A percentile compares a stretch with the other conserved stretches of the same genome.
Evolutionary conservation across 2,329 filamentous ascomycete genomes (phyloP).

Genomic region (Chrysosporium keratinophilum): DNA sequence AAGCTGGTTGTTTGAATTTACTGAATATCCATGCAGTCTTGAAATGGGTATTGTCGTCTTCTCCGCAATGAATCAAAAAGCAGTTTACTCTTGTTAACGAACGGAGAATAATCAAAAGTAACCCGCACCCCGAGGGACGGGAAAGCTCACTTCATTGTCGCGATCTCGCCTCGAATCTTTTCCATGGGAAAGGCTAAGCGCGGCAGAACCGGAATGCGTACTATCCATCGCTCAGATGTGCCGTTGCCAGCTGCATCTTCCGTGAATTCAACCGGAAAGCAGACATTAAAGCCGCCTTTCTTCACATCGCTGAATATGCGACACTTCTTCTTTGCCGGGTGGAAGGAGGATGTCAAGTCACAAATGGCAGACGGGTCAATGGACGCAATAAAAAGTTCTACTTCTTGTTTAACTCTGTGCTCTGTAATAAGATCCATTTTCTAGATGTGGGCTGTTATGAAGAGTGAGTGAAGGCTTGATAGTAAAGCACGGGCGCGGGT

Average conservation of each 20-base stretch:
- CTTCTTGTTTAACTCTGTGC: not conserved
- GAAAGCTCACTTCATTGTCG: constrained; percentile 8
- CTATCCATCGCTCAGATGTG: constrained; percentile 11
- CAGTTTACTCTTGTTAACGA: not conserved
- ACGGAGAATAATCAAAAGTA: not conserved
- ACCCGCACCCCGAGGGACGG: not conserved
- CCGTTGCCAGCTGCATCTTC: not conserved
- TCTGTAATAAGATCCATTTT: too few species aligned
- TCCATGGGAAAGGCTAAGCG: constrained; percentile 11
- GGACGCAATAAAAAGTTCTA: constrained; percentile 11
- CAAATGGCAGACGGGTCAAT: constrained; percentile 9
- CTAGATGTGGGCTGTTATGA: too few species aligned
- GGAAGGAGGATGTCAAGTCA: constrained; percentile 7
- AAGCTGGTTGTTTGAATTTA: constrained; percentile 11
- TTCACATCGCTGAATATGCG: constrained; percentile 8
- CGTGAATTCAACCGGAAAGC: constrained; percentile 12
- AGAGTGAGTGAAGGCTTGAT: too few species aligned
- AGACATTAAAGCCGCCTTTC: constrained; percentile 14
- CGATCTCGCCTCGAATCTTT: constrained; percentile 9
- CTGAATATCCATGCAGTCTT: constrained; percentile 5
- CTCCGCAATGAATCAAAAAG: constrained; percentile 15
- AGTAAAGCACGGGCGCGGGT: too few species aligned
- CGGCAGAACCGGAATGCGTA: constrained; percentile 12
- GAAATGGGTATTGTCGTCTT: constrained; percentile 19
- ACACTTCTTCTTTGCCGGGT: constrained; percentile 12